These are phyloP conservation scores for Kwoniella sp. DNA, from an alignment of 768 basidiomycete species.

Conservation along the genomic window DNA sequence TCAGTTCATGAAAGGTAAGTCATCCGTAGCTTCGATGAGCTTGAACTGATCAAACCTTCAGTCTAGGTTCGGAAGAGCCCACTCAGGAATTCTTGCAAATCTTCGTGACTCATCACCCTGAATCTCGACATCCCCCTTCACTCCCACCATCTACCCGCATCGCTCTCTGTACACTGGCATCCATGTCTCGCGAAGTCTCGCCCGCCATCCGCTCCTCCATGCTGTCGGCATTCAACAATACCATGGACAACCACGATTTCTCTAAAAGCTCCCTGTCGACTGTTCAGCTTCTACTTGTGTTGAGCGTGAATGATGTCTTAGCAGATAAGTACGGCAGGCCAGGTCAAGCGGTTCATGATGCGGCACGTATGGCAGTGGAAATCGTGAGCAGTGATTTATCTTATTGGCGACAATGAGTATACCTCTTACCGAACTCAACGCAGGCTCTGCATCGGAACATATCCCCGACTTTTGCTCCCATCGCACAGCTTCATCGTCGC, in stretches of 20 bases:
- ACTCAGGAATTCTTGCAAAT: slow-evolving; percentile 11
- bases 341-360: slow-evolving; percentile 13
- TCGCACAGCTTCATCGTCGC: slow-evolving; percentile 12
- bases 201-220: slow-evolving; percentile 7
- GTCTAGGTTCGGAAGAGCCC: slow-evolving; percentile 8
- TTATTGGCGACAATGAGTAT: background rate
- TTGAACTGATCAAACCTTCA: background rate
- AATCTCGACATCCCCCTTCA: slow-evolving; percentile 1
- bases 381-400: slow-evolving; percentile 3
- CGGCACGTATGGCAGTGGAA: slow-evolving; percentile 14
- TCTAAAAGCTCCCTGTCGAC: slow-evolving; percentile 5
- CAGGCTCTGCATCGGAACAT: slow-evolving; percentile 18
- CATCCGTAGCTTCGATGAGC: background rate
- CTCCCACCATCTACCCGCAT: slow-evolving; percentile 1
- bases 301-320: slow-evolving; percentile 13
- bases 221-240: slow-evolving; percentile 3
- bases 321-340: slow-evolving; percentile 1
- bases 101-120: slow-evolving; percentile 10
- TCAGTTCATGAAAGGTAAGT: slow-evolving; percentile 18
- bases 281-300: slow-evolving; percentile 11
- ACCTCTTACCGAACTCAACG: background rate
- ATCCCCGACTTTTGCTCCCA: background rate
- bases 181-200: slow-evolving; percentile 2
- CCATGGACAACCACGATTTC: slow-evolving; percentile 12
- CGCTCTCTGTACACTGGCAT: slow-evolving; percentile 6